phyloP scores from a whole-genome alignment of 1,284 basidiomycete genomes.

The Pseudozyma sp. region DNA sequence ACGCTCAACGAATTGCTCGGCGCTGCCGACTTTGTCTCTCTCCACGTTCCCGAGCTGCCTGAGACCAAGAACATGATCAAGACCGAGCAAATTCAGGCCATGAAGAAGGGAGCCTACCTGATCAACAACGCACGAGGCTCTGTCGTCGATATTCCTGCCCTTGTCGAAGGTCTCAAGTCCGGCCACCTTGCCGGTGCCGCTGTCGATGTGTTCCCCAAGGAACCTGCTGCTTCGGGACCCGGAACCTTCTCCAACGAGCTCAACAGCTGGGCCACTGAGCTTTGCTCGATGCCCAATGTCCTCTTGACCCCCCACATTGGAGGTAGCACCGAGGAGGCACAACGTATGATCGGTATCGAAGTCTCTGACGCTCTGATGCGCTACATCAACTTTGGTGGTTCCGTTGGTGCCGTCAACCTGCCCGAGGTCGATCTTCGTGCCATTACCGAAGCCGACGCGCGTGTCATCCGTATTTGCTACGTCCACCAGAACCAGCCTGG shows the following conservation, averaged over 20 bases:
- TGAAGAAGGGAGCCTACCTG: slow-evolving; percentile 95
- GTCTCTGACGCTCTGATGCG: slow-evolving; percentile 86
- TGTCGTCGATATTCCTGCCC: slow-evolving; percentile 93
- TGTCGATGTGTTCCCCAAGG: slow-evolving; percentile 92
- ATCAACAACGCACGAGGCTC: slow-evolving; percentile 97
- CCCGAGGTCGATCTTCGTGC: slow-evolving; percentile 98
- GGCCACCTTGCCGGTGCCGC: slow-evolving; percentile 92
- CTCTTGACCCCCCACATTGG: slow-evolving; percentile 85
- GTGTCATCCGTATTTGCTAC: slow-evolving; percentile 90
- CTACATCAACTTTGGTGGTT: slow-evolving; percentile 90
- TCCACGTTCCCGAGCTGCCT: slow-evolving; percentile 95
- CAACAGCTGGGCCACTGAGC: slow-evolving; percentile 62
- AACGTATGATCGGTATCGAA: slow-evolving; percentile 96
- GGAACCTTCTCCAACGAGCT: slow-evolving; percentile 74
- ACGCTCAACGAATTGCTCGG: slow-evolving; percentile 82
- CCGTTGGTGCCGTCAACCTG: slow-evolving; percentile 95
- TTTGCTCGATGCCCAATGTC: slow-evolving; percentile 61
- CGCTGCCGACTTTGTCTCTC: slow-evolving; percentile 90
- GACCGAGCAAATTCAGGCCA: slow-evolving; percentile 79
- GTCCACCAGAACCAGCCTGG: slow-evolving; percentile 98
- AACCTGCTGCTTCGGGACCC: slow-evolving; percentile 90
- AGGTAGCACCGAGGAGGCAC: slow-evolving; percentile 98
- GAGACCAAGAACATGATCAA: slow-evolving; percentile 97
- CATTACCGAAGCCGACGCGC: slow-evolving; percentile 79
- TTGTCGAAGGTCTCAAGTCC: slow-evolving; percentile 83